Conservation (phyloP, 1,139 yeast genomes). For the Zygosaccharomyces pseudobailii region DNA sequence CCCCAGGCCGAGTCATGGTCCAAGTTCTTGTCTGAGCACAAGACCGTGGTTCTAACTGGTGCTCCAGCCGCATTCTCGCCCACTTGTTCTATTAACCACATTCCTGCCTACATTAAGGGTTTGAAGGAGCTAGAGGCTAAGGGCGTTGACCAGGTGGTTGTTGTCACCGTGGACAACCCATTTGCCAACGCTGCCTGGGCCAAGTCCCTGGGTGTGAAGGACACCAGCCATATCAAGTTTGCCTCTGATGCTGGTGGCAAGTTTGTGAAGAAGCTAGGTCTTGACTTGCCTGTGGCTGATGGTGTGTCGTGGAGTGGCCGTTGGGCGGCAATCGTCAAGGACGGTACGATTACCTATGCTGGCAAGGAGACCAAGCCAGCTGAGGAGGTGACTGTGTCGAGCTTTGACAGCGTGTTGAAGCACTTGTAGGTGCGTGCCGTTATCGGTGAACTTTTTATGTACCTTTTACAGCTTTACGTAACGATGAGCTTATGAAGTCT, state of each 20-base stretch:
- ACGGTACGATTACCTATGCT: conserved; percentile 59
- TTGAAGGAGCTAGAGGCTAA: conserved; percentile 52
- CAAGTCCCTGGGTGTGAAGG: conserved; percentile 49
- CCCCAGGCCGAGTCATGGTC: conserved; percentile 29
- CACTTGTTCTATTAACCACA: conserved; percentile 75
- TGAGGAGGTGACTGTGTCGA: conserved; percentile 57
- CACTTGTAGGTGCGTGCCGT: conserved; percentile 26
- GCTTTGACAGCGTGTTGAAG: conserved; percentile 52
- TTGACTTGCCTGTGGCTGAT: conserved; percentile 48
- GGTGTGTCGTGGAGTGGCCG: conserved; percentile 65
- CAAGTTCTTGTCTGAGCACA: conserved; percentile 30
- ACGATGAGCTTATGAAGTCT: not conserved
- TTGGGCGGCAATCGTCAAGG: conserved; percentile 64
- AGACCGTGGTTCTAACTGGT: conserved; percentile 58
- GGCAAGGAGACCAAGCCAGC: conserved; percentile 54
- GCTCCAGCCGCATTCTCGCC: conserved; percentile 95
- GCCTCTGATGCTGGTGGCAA: conserved; percentile 68
- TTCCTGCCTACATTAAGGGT: conserved; percentile 65
- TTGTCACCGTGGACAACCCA: conserved; percentile 76
- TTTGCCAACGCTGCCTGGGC: conserved; percentile 83
- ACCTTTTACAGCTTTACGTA: not conserved
- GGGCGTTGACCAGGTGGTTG: conserved; percentile 68
- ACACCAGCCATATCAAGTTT: conserved; percentile 50
- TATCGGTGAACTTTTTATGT: not conserved
- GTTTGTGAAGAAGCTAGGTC: conserved; percentile 61